These are phyloP conservation scores for Lodderomyces margitis DNA, from an alignment of 1,139 yeast genomes.

Conservation along the genomic window DNA sequence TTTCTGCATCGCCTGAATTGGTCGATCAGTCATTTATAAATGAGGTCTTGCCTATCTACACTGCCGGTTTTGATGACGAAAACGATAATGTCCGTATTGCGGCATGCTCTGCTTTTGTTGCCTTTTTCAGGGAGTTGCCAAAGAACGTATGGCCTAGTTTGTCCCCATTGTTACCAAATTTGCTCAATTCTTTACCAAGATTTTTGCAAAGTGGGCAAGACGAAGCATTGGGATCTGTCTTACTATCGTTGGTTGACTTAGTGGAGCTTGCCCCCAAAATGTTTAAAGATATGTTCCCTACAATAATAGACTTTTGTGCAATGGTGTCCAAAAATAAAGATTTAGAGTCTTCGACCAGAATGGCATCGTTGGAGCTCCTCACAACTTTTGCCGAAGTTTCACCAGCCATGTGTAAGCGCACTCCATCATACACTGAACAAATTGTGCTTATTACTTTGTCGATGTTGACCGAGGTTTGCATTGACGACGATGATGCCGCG, in stretches of 20 bases:
- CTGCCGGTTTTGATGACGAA: conserved; percentile 73
- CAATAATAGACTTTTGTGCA: conserved; percentile 79
- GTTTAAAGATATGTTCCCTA: conserved; percentile 86
- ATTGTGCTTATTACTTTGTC: conserved; percentile 73
- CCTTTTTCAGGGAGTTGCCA: conserved; percentile 80
- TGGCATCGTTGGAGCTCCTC: conserved; percentile 82
- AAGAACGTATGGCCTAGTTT: conserved; percentile 74
- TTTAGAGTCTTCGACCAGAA: conserved; percentile 73
- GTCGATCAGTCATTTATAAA: conserved; percentile 58
- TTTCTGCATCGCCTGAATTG: conserved; percentile 80
- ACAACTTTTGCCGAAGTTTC: conserved; percentile 91
- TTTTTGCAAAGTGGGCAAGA: conserved; percentile 78
- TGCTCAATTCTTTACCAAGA: conserved; percentile 84
- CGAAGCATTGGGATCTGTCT: conserved; percentile 77
- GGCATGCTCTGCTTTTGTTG: conserved; percentile 89
- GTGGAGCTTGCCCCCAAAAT: conserved; percentile 93
- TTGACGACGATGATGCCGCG: conserved; percentile 82
- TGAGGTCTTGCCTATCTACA: conserved; percentile 67
- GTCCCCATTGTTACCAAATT: conserved; percentile 75
- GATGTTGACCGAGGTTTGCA: conserved; percentile 91
- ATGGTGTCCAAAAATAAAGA: conserved; percentile 79
- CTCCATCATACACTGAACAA: conserved; percentile 66
- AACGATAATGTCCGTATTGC: conserved; percentile 86
- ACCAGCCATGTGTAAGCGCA: conserved; percentile 90
- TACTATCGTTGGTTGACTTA: conserved; percentile 84